A percentile compares a stretch with the other conserved stretches of the same genome.
These are phyloP conservation scores for Pluteus cervinus DNA, from an alignment of 768 basidiomycete genomes.

Conservation along the genomic window DNA sequence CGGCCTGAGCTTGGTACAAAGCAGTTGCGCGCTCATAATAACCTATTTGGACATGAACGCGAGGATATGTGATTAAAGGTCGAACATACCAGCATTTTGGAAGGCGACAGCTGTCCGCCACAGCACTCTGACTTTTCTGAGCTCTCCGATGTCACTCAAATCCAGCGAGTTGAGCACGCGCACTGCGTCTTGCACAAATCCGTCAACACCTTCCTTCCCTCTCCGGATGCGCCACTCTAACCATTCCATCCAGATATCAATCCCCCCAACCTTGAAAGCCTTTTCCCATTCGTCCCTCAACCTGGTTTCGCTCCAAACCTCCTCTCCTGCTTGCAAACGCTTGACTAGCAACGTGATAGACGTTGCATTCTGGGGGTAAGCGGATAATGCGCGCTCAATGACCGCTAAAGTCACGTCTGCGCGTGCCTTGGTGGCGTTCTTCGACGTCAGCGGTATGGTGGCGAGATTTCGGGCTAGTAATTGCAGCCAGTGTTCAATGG, in stretches of 20 bases:
- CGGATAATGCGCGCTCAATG: constrained; percentile 55
- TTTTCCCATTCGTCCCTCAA: constrained; percentile 64
- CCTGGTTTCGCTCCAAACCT: constrained; percentile 57
- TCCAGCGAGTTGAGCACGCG: constrained; percentile 40
- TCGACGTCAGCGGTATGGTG: constrained; percentile 54
- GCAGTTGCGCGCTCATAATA: constrained; percentile 70
- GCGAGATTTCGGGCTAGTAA: constrained; percentile 60
- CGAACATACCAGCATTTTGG: constrained; percentile 54
- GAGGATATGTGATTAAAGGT: constrained; percentile 2
- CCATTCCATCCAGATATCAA: constrained; percentile 75
- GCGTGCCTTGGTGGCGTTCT: constrained; percentile 62
- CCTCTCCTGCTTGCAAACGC: constrained; percentile 69
- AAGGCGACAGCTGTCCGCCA: constrained; percentile 66
- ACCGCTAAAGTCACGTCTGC: constrained; percentile 69
- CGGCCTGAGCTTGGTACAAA: constrained; percentile 79
- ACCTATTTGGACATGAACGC: constrained; percentile 34
- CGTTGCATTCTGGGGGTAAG: constrained; percentile 41
- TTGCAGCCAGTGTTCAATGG: constrained; percentile 53
- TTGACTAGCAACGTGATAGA: constrained; percentile 51
- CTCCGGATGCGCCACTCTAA: constrained; percentile 65
- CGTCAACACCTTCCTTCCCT: constrained; percentile 41
- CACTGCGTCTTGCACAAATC: constrained; percentile 44
- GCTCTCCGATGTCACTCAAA: constrained; percentile 36
- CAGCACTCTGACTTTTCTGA: constrained; percentile 52
- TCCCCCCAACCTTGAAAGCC: constrained; percentile 45